Percentiles rank a stretch among this genome's conserved stretches.
phyloP scores from a whole-genome alignment of 2,329 filamentous ascomycete genomes.

The Hypoxylon sp. region DNA sequence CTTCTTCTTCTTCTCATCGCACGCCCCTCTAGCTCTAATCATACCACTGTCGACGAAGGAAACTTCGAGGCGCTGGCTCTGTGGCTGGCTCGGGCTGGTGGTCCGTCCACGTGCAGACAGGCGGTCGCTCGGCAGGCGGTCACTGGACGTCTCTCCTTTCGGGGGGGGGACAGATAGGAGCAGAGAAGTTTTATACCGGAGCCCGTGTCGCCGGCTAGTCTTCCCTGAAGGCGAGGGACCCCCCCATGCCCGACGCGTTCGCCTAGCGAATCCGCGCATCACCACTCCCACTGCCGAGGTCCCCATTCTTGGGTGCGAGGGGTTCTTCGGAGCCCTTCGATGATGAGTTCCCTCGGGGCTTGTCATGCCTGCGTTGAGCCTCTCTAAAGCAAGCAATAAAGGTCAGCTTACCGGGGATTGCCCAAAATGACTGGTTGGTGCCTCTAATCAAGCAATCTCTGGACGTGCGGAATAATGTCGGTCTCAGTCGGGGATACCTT shows the following conservation, averaged over 20 bases:
- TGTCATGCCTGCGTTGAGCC: slow-evolving; percentile 20
- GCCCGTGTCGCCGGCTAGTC: slow-evolving; percentile 30
- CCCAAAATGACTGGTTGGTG: slow-evolving; percentile 9
- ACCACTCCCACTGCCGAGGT: slow-evolving; percentile 16
- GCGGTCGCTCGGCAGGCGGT: slow-evolving; percentile 1
- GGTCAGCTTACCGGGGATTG: slow-evolving; percentile 26
- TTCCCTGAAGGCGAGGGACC: too few relatives aligned
- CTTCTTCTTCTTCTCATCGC: too few relatives aligned
- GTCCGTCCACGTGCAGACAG: too few relatives aligned
- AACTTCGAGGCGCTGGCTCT: too few relatives aligned
- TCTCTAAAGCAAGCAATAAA: slow-evolving; percentile 17
- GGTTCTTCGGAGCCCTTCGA: too few relatives aligned
- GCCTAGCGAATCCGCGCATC: too few relatives aligned
- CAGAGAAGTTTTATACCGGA: slow-evolving; percentile 26
- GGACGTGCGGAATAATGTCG: too few relatives aligned
- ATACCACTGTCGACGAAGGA: slow-evolving; percentile 7
- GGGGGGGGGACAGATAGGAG: slow-evolving; percentile 24
- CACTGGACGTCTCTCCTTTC: slow-evolving; percentile 34
- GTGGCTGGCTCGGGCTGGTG: too few relatives aligned
- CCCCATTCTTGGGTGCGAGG: too few relatives aligned
- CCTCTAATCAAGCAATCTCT: slow-evolving; percentile 25
- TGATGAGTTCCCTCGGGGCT: too few relatives aligned
- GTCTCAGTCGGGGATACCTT: too few relatives aligned
- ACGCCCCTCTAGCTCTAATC: slow-evolving; percentile 27
- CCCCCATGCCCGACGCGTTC: too few relatives aligned